Percentiles rank a stretch among this genome's conserved stretches.
Conservation (phyloP, 768 basidiomycete genomes). For the Amanita brunnescens region DNA sequence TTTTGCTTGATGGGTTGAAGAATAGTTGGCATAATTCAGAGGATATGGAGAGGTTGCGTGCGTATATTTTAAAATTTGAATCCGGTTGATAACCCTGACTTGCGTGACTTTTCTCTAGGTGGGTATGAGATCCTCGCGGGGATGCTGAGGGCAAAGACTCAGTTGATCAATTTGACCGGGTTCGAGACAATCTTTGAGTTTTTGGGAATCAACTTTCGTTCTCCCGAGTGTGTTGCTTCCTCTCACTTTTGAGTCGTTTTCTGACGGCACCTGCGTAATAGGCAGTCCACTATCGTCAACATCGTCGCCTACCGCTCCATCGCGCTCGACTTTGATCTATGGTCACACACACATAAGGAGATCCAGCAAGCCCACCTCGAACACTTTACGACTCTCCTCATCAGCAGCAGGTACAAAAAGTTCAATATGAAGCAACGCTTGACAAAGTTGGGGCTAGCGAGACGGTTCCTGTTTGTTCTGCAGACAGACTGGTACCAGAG, state of each 20-base stretch:
- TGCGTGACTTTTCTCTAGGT: slow-evolving; percentile 41
- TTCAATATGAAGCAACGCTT: slow-evolving; percentile 77
- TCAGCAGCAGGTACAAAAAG: slow-evolving; percentile 59
- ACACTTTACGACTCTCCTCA: slow-evolving; percentile 71
- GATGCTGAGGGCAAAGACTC: slow-evolving; percentile 62
- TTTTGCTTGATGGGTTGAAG: slow-evolving; percentile 68
- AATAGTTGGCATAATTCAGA: slow-evolving; percentile 92
- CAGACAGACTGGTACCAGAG: slow-evolving; percentile 70
- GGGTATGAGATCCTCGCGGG: slow-evolving; percentile 83
- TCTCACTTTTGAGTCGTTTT: neutral
- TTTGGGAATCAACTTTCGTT: slow-evolving; percentile 74
- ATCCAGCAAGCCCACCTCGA: slow-evolving; percentile 76
- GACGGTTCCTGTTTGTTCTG: slow-evolving; percentile 72
- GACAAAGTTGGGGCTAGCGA: slow-evolving; percentile 59
- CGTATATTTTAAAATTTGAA: neutral
- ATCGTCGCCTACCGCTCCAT: slow-evolving; percentile 73
- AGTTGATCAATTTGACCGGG: slow-evolving; percentile 67
- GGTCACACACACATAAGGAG: slow-evolving; percentile 63
- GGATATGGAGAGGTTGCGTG: slow-evolving; percentile 86
- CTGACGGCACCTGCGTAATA: slow-evolving; percentile 18
- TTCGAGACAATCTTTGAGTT: slow-evolving; percentile 84
- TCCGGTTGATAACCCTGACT: neutral
- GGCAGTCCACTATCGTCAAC: slow-evolving; percentile 78
- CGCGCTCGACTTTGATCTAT: slow-evolving; percentile 86
- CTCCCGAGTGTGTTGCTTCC: slow-evolving; percentile 57